These are phyloP conservation scores for Phytophthora macrochlamydospora DNA, from an alignment of 352 stramenopile genomes.

Conservation along the genomic window DNA sequence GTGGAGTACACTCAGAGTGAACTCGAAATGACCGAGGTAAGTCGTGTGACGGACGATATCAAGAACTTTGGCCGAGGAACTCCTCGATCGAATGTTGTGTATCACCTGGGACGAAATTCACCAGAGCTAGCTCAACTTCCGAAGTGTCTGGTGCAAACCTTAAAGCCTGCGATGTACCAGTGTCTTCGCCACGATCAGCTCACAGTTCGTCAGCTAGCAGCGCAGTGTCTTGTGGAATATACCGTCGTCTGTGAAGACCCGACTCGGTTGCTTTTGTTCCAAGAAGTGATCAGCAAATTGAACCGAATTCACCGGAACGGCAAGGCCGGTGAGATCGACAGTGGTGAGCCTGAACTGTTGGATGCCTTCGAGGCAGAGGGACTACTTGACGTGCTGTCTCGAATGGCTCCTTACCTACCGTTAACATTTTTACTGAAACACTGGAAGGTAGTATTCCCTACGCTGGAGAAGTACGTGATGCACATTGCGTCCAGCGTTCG, in stretches of 20 bases:
- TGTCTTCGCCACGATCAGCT: constrained; percentile 63
- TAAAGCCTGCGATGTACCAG: constrained; percentile 63
- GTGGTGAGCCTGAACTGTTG: constrained; percentile 32
- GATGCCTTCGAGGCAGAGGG: constrained; percentile 66
- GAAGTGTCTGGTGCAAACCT: constrained; percentile 30
- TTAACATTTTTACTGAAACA: constrained; percentile 64
- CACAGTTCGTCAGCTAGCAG: constrained; percentile 56
- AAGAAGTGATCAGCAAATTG: constrained; percentile 80
- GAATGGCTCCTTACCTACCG: constrained; percentile 46
- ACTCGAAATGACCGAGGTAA: constrained; percentile 8
- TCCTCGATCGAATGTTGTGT: constrained; percentile 16
- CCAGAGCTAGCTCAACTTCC: constrained; percentile 29
- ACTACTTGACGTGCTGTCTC: constrained; percentile 64
- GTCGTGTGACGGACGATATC: constrained; percentile 39
- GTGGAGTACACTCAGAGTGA: constrained; percentile 5
- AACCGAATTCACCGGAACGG: constrained; percentile 53
- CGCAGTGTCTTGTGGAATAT: constrained; percentile 52
- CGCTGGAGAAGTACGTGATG: constrained; percentile 72
- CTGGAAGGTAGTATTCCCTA: constrained; percentile 75
- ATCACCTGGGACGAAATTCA: constrained; percentile 31
- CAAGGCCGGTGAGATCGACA: constrained; percentile 5
- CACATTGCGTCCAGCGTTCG: constrained; percentile 75
- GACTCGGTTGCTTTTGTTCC: constrained; percentile 60
- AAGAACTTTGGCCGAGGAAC: constrained; percentile 18
- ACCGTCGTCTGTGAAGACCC: constrained; percentile 56